Evolutionary conservation across 2,329 filamentous ascomycete genomes (phyloP), one percentile per base, ranked within the genome.

Genomic region (Podosphaera leucotricha): DNA sequence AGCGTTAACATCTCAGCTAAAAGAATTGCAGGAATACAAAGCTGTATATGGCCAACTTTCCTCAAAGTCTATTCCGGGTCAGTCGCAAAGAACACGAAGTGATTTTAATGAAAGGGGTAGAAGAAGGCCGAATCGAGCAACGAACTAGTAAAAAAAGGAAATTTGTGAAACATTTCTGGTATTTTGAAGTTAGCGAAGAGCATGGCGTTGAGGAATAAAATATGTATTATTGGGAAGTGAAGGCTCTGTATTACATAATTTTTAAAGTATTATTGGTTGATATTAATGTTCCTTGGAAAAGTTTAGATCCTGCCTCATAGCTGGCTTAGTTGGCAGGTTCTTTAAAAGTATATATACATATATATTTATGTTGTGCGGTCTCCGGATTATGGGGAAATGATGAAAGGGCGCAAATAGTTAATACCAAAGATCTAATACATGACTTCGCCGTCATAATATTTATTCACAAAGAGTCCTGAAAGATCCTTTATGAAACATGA

Each of bases 11-110:
- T 59, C 63, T 24, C 72, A 81, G 55, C 61, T 83, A 46, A 64
- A 66, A 24, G 74, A 85, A 55, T 63, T 85, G 41, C 66, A 73
- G 55, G 61, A 60, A 46, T 77, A 80, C 59, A 75, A 70, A 44
- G 46, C 49, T 18, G 43, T 24, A n/a, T 56, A 48, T 41, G 54
- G 54, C 8, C 47, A 52, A 26, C 37, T 53, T 7, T 1, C 28
- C 28, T 13, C 28, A 33, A 33, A 33, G 13, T 33, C 28, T 4
- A 33, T 33, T 11, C 4, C 28, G 13, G 28, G 6, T 33, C 8
- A 13, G 13, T 33, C 28, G 11, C 28, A 33, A 33, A 33, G 11
- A 13, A 33, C 28, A 33, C 6, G 28, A n/a, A 33, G 8, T 33
- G 10, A 33, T n/a, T 7, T 11, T 3, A 7, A 33, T 33, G 28